phyloP scores from a whole-genome alignment of 441 rosid genomes.

The Euphorbia schlechtendalii region DNA sequence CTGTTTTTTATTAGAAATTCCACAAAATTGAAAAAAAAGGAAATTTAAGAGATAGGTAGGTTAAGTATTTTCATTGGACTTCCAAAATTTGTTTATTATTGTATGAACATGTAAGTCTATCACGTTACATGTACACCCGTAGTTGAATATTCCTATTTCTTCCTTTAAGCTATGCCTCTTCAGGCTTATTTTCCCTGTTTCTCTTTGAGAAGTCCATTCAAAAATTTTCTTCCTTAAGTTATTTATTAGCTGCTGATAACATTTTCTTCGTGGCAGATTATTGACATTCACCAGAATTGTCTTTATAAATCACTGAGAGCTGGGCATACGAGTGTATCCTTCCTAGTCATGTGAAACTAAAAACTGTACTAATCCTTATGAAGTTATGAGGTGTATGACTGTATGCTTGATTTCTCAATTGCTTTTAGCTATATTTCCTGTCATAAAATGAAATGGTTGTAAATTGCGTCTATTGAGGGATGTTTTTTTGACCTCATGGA shows the following conservation, averaged over 20 bases:
- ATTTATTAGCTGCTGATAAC: constrained; percentile 10
- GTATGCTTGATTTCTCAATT: constrained; percentile 17
- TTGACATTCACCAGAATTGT: constrained; percentile 58
- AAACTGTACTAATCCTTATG: too few relatives aligned
- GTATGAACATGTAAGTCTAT: neutral
- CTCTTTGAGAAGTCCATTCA: too few relatives aligned
- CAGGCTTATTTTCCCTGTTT: too few relatives aligned
- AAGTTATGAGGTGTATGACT: neutral
- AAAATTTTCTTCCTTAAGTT: too few relatives aligned
- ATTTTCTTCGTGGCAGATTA: constrained; percentile 44
- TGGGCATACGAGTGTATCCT: constrained; percentile 91
- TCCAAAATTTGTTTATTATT: neutral
- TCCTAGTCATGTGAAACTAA: neutral
- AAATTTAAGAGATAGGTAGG: neutral
- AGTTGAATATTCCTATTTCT: neutral
- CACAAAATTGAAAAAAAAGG: constrained; percentile 1
- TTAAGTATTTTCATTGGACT: neutral
- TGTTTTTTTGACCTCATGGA: neutral
- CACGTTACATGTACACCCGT: neutral
- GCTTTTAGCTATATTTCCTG: neutral
- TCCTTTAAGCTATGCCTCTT: neutral
- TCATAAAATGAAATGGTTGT: neutral
- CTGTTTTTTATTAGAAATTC: neutral
- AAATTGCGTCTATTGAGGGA: neutral
- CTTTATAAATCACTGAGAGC: constrained; percentile 75